Evolutionary conservation across 257 asterid species (phyloP).

Genomic region (Parsonsia alboflavescens): DNA sequence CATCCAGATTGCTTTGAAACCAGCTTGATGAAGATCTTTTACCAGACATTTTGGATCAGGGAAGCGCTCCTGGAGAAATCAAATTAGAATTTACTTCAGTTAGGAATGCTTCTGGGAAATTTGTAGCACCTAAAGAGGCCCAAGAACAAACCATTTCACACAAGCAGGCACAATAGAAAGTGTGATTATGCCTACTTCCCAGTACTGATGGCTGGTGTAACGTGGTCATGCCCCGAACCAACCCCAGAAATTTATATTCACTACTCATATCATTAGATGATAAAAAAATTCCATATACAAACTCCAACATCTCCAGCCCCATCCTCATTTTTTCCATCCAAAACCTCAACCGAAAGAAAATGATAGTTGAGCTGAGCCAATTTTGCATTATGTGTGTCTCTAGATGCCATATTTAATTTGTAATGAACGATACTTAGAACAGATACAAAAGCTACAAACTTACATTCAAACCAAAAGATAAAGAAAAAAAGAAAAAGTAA

Average conservation of each 20-base stretch:
- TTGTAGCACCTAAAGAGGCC: neutral
- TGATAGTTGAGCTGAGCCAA: neutral
- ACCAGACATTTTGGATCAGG: slow-evolving; percentile 77
- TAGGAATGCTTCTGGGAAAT: neutral
- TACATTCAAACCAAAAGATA: too few species aligned
- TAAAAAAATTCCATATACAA: neutral
- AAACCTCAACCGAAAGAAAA: neutral
- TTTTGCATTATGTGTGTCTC: neutral
- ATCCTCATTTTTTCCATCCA: too few species aligned
- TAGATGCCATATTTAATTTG: neutral
- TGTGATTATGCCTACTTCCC: neutral
- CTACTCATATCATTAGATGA: neutral
- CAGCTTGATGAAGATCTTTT: slow-evolving; percentile 69
- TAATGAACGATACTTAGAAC: neutral
- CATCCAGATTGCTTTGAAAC: slow-evolving; percentile 98
- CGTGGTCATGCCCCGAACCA: neutral
- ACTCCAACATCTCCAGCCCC: neutral
- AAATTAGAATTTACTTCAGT: neutral
- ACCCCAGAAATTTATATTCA: neutral
- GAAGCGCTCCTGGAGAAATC: slow-evolving; percentile 57
- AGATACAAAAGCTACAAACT: neutral
- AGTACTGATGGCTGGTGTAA: neutral
- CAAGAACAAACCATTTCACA: neutral
- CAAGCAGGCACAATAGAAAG: neutral
- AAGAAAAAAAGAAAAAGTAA: too few species aligned